Percentiles rank a stretch among this genome's conserved stretches.
Evolutionary conservation across 768 basidiomycete genomes (phyloP).

Genomic region (Trametes elegans): DNA sequence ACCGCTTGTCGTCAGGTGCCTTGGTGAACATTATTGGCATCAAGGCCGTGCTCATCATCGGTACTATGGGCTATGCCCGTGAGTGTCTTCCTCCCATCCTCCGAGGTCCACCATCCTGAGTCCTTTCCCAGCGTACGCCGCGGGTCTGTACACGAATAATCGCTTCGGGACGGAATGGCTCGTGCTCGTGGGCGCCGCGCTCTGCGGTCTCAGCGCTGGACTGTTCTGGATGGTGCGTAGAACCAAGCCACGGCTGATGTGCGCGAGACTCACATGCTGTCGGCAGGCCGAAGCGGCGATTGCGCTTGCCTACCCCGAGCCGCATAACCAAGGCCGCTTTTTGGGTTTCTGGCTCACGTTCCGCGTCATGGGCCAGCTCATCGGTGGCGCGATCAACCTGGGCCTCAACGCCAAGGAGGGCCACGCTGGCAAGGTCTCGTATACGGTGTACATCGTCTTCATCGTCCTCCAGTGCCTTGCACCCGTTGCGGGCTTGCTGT

Average conservation of each 20-base stretch:
- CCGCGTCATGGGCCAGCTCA: slow-evolving; percentile 10
- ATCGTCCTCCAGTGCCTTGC: slow-evolving; percentile 10
- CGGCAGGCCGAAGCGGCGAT: slow-evolving; percentile 7
- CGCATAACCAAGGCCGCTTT: slow-evolving; percentile 12
- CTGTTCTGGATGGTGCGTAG: slow-evolving; percentile 11
- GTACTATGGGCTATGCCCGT: slow-evolving; percentile 12
- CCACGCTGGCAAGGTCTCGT: slow-evolving; percentile 14
- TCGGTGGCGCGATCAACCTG: slow-evolving; percentile 11
- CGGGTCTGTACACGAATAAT: slow-evolving; percentile 10
- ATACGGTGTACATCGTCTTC: slow-evolving; percentile 13
- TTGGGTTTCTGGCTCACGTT: slow-evolving; percentile 12
- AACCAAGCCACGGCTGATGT: too few relatives aligned
- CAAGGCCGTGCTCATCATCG: slow-evolving; percentile 11
- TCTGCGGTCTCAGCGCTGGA: slow-evolving; percentile 11
- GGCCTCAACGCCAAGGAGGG: slow-evolving; percentile 6
- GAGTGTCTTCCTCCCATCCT: neutral
- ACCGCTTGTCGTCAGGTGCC: neutral
- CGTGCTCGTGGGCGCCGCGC: slow-evolving; percentile 7
- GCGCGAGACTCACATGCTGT: neutral
- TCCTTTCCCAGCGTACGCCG: neutral
- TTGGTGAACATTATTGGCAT: slow-evolving; percentile 8
- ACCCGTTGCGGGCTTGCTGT: slow-evolving; percentile 6
- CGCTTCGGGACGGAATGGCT: slow-evolving; percentile 9
- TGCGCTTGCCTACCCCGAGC: slow-evolving; percentile 11
- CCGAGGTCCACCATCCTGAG: neutral